phyloP scores from a whole-genome alignment of 345 rosid genomes.

The Salix koriyanagi region DNA sequence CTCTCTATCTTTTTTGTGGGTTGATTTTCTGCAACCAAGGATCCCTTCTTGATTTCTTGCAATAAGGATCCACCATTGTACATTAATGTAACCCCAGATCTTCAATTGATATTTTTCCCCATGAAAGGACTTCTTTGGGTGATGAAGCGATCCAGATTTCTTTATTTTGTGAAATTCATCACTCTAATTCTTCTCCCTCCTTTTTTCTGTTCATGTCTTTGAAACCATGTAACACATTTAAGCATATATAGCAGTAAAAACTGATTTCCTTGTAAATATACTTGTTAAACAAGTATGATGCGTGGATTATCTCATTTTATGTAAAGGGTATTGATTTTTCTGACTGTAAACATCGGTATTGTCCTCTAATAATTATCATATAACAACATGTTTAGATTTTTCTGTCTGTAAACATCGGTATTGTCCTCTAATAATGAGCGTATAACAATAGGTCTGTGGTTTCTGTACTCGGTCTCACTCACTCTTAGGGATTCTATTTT shows the following conservation, averaged over 20 bases:
- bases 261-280: neutral
- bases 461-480: neutral
- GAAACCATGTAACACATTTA: neutral
- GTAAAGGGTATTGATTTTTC: neutral
- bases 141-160: neutral
- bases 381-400: neutral
- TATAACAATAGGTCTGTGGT: neutral
- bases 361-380: neutral
- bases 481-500: neutral
- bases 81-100: neutral
- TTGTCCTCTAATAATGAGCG: neutral
- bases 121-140: neutral
- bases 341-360: neutral
- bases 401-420: neutral
- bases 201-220: neutral
- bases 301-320: neutral
- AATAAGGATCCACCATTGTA: neutral
- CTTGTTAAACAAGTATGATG: neutral
- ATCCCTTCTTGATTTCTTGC: conserved; percentile 6
- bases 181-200: neutral
- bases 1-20: neutral
- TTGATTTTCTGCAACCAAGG: neutral
- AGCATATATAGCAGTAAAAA: neutral
- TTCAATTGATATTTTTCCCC: neutral
- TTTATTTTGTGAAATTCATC: neutral